phyloP scores from a whole-genome alignment of 2,329 filamentous ascomycete genomes.

The Fusarium nisikadoi region DNA sequence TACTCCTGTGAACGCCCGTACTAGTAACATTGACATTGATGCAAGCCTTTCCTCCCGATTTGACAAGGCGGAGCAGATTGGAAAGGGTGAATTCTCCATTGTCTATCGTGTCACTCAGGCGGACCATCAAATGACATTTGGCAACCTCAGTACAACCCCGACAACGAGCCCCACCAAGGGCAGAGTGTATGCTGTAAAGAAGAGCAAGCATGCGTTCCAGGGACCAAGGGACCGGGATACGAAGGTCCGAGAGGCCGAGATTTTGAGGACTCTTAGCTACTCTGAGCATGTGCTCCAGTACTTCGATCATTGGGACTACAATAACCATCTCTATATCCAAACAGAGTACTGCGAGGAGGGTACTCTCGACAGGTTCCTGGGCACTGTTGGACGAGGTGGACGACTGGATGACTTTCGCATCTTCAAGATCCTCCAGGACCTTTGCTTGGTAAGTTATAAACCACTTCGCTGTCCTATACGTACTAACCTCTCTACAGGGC shows the following conservation, averaged over 20 bases:
- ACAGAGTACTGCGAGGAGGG: conserved; percentile 97
- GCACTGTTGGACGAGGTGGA: conserved; percentile 83
- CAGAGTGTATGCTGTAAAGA: conserved; percentile 91
- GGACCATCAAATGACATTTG: conserved; percentile 47
- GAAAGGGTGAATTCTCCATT: conserved; percentile 91
- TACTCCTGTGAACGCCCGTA: conserved; percentile 75
- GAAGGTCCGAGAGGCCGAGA: conserved; percentile 85
- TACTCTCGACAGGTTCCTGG: conserved; percentile 85
- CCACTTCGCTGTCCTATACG: background rate
- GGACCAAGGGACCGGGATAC: conserved; percentile 83
- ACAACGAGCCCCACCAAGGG: conserved; percentile 65
- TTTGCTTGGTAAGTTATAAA: conserved; percentile 75
- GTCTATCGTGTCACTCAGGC: conserved; percentile 80
- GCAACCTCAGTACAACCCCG: conserved; percentile 58
- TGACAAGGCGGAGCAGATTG: conserved; percentile 80
- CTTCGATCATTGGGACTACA: conserved; percentile 87
- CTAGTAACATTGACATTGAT: conserved; percentile 77
- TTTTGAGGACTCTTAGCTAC: conserved; percentile 79
- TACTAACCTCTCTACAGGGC: conserved; percentile 66
- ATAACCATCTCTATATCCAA: conserved; percentile 91
- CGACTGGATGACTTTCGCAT: conserved; percentile 96
- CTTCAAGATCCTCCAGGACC: conserved; percentile 95
- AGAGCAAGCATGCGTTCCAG: conserved; percentile 81
- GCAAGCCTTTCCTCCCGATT: conserved; percentile 79
- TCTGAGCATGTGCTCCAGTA: conserved; percentile 89